A percentile compares a stretch with the other conserved stretches of the same genome.
Conservation (phyloP, 805 yeast genomes). For the Starmera dryadoides region DNA sequence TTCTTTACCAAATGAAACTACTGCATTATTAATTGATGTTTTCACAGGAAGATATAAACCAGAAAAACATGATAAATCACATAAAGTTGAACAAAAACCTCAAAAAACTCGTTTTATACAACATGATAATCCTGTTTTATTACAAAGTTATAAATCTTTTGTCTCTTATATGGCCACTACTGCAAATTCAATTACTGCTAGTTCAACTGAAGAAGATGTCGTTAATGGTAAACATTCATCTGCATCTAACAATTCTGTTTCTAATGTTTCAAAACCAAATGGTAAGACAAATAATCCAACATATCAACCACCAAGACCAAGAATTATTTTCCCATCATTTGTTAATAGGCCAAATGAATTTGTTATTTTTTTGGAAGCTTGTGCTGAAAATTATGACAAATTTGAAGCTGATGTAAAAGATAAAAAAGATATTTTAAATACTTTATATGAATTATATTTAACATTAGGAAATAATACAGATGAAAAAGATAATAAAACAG, state of each 20-base stretch:
- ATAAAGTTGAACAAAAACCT: conserved; percentile 21
- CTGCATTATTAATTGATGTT: conserved; percentile 73
- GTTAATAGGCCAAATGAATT: conserved; percentile 82
- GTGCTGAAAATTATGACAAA: conserved; percentile 67
- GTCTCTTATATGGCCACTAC: conserved; percentile 42
- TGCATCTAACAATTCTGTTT: conserved; percentile 1
- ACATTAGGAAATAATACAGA: conserved; percentile 40
- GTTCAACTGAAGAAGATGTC: conserved; percentile 10
- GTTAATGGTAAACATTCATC: conserved; percentile 3
- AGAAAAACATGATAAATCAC: conserved; percentile 7
- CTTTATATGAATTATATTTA: conserved; percentile 78
- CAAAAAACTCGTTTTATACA: neutral
- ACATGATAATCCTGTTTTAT: conserved; percentile 16
- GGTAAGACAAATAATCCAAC: conserved; percentile 39
- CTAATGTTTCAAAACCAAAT: too few relatives aligned
- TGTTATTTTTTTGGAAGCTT: conserved; percentile 88
- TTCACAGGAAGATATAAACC: conserved; percentile 82
- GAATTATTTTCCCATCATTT: conserved; percentile 80
- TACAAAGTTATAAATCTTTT: conserved; percentile 52
- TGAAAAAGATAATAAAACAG: conserved; percentile 25
- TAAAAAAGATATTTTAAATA: conserved; percentile 63
- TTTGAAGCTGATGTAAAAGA: conserved; percentile 67
- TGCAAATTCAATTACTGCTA: conserved; percentile 16
- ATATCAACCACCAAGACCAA: conserved; percentile 87
- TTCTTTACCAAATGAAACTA: conserved; percentile 68